Evolutionary conservation across 106 monocot species (phyloP), one percentile per base, ranked within the genome.

Genomic region (Dendrobium officinale): DNA sequence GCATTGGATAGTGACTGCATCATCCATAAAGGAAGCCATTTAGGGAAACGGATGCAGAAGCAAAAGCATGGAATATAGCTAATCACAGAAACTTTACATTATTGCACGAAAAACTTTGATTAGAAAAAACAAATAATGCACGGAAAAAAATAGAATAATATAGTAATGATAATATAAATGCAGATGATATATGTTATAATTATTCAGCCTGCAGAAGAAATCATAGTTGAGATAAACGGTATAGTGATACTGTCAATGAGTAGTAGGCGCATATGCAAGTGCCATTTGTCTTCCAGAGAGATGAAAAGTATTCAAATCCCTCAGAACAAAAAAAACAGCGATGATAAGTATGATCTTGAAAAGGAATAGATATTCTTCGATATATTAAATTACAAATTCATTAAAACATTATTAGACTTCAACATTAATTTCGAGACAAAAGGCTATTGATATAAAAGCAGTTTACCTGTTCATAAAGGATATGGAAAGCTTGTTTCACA

Each of bases 401-500:
- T 11, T 70, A 70, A 70, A 70, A 70, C 70, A 70, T 4, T 33
- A 37, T 61, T 70, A 70, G 4, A 70, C 16, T 70, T 70, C 31
- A 70, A 70, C 10, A 37, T 37, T 70, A 24, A 66, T 7, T 66
- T 13, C 13, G 4, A 70, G 70, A 37, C 70, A 17, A 33, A 33
- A 70, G 70, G 0, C 33, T 33, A 37, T 33, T 10, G 16, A 70
- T 70, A 37, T 70, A 16, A 33, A 79, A 79, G n/a, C 18, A 29
- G 47, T n/a, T 45, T 80, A 68, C 67, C 66, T 76, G 79, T 74
- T 80, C 80, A 42, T 64, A 76, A 22, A 79, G 75, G 49, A 84
- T 79, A 64, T 84, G 79, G 66, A 80, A 84, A 79, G 79, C 83
- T 83, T 83, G 83, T 78, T 83, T 83, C 73, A 83, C 83, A 42